Percentiles rank a stretch among this genome's conserved stretches.
These are phyloP conservation scores for Fusarium guadeloupense DNA, from an alignment of 2,329 filamentous ascomycete species.

Conservation along the genomic window DNA sequence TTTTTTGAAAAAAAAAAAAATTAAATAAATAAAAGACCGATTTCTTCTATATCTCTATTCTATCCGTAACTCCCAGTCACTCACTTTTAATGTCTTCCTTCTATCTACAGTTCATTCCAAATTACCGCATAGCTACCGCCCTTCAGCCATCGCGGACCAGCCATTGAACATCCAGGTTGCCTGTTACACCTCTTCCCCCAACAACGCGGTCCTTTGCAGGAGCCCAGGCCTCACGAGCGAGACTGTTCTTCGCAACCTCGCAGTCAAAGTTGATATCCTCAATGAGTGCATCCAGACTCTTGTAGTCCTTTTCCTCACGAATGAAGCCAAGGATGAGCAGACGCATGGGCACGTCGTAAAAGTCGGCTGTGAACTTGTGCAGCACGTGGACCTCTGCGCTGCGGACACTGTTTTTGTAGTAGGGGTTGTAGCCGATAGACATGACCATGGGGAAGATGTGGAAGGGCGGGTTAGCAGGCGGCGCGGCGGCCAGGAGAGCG, in stretches of 20 bases:
- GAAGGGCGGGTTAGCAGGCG: constrained; percentile 41
- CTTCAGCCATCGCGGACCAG: constrained; percentile 46
- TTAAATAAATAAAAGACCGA: constrained; percentile 1
- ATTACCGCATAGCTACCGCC: not conserved
- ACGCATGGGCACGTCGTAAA: constrained; percentile 84
- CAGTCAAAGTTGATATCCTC: constrained; percentile 91
- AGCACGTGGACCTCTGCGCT: constrained; percentile 92
- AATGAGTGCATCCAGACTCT: constrained; percentile 81
- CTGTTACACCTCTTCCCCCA: constrained; percentile 41
- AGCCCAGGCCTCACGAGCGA: constrained; percentile 72
- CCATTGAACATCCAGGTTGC: constrained; percentile 52
- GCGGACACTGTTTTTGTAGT: constrained; percentile 90
- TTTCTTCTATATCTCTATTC: constrained; percentile 35
- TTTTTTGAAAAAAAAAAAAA: no score
- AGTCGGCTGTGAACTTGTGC: constrained; percentile 78
- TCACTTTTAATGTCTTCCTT: constrained; percentile 18
- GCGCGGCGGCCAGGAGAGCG: constrained; percentile 16
- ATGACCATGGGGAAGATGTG: constrained; percentile 85
- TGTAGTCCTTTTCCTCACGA: constrained; percentile 88
- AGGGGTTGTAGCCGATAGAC: constrained; percentile 96
- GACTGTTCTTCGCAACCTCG: constrained; percentile 77
- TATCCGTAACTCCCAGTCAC: constrained; percentile 37
- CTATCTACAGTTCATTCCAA: not conserved
- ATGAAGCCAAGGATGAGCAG: constrained; percentile 88
- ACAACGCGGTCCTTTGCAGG: constrained; percentile 52